Evolutionary conservation across 2,329 filamentous ascomycete species (phyloP).

Genomic region (Didymella pomorum): DNA sequence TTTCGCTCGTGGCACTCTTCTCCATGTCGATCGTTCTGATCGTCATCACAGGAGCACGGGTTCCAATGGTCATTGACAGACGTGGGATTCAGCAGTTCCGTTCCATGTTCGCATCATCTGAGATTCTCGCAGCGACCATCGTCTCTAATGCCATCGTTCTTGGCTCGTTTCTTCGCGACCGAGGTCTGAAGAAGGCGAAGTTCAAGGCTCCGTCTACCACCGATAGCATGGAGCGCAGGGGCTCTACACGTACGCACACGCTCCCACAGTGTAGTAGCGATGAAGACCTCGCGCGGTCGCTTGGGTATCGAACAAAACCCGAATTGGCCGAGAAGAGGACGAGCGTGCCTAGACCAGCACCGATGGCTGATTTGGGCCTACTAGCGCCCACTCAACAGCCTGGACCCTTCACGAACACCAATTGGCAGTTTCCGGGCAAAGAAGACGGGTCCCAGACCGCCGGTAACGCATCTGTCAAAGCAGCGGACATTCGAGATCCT

Average conservation of each 20-base stretch:
- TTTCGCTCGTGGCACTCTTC: constrained; percentile 82
- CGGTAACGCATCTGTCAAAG: constrained; percentile 34
- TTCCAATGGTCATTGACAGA: constrained; percentile 77
- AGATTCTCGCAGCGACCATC: constrained; percentile 86
- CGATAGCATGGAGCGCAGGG: constrained; percentile 64
- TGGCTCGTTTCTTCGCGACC: constrained; percentile 89
- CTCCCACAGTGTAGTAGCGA: constrained; percentile 84
- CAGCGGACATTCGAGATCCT: constrained; percentile 41
- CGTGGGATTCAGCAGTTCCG: constrained; percentile 84
- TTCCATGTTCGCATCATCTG: constrained; percentile 86
- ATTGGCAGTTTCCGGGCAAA: constrained; percentile 46
- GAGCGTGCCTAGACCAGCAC: constrained; percentile 53
- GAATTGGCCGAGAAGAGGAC: constrained; percentile 56
- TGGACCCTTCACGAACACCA: constrained; percentile 39
- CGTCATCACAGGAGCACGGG: constrained; percentile 78
- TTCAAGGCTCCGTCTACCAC: constrained; percentile 68
- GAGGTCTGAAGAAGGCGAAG: constrained; percentile 85
- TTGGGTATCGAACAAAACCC: constrained; percentile 73
- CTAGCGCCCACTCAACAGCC: constrained; percentile 32
- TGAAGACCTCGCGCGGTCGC: constrained; percentile 82
- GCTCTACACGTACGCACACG: constrained; percentile 69
- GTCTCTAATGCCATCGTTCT: constrained; percentile 90
- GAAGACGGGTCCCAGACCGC: constrained; percentile 30
- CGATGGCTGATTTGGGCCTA: constrained; percentile 41
- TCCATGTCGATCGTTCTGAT: constrained; percentile 83